These are phyloP conservation scores for Scutellaria minor DNA, from an alignment of 257 asterid species.

Conservation along the genomic window DNA sequence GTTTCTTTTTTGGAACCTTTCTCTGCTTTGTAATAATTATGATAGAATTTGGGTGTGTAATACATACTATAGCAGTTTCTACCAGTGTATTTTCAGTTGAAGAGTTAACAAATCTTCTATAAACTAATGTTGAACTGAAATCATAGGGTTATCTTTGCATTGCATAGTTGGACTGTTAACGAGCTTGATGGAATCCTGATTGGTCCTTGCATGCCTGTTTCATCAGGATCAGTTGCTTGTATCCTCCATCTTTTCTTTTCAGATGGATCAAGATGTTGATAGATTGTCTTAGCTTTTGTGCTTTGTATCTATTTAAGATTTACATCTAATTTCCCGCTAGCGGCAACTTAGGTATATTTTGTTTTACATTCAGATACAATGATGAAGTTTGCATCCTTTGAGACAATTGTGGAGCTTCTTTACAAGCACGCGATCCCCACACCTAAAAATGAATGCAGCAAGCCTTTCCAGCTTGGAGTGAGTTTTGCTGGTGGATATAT, in stretches of 20 bases:
- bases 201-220: not conserved
- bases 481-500: constrained; percentile 89
- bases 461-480: constrained; percentile 79
- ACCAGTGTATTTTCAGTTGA: not conserved
- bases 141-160: too few relatives aligned
- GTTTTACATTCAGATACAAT: constrained; percentile 67
- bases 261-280: not conserved
- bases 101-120: not conserved
- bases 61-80: not conserved
- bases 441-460: constrained; percentile 81
- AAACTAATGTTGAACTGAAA: not conserved
- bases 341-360: not conserved
- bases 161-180: not conserved
- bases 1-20: not conserved
- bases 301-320: not conserved
- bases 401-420: constrained; percentile 72
- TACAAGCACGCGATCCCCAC: constrained; percentile 79
- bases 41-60: not conserved
- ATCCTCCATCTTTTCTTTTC: not conserved
- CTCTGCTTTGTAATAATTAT: constrained; percentile 2
- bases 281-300: not conserved
- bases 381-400: constrained; percentile 94
- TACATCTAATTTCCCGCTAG: not conserved
- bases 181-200: not conserved
- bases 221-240: constrained; percentile 2